phyloP scores from a whole-genome alignment of 495 filamentous ascomycete species.

The Beverwykella pulmonaria region DNA sequence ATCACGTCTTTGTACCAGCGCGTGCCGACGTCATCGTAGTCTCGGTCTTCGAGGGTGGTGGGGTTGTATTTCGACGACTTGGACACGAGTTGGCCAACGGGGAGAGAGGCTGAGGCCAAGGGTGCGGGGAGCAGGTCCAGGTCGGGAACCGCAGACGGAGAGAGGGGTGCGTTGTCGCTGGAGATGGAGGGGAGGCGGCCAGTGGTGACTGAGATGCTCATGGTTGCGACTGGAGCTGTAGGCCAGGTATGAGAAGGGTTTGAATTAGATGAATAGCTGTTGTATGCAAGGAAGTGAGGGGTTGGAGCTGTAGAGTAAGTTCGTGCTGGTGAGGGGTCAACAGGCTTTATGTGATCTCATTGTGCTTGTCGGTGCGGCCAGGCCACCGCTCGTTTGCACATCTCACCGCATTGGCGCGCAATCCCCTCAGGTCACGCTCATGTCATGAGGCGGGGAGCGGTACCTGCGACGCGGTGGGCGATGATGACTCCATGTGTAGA shows the following conservation, averaged over 20 bases:
- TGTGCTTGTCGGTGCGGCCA: not conserved
- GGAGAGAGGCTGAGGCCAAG: conserved; percentile 9
- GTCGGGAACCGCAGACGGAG: conserved; percentile 19
- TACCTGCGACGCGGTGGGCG: not conserved
- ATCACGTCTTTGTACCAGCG: conserved; percentile 36
- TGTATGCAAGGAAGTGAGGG: not conserved
- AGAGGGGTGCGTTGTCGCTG: conserved; percentile 3
- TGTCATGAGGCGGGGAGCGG: not conserved
- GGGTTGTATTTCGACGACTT: conserved; percentile 18
- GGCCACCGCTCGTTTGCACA: not conserved
- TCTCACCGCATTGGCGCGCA: not conserved
- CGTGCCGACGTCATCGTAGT: conserved; percentile 31
- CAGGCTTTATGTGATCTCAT: conserved; percentile 22
- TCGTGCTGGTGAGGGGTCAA: conserved; percentile 16
- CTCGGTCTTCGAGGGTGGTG: conserved; percentile 18
- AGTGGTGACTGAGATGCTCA: conserved; percentile 8
- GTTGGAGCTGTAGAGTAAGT: not conserved
- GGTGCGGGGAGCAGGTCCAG: conserved; percentile 17
- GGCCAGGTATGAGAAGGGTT: not conserved
- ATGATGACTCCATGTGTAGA: not conserved
- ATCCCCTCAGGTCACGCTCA: conserved; percentile 20
- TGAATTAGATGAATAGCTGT: not conserved
- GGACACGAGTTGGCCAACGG: conserved; percentile 26
- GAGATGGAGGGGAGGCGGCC: not conserved
- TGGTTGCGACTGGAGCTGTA: not conserved